A percentile compares a stretch with the other conserved stretches of the same genome.
Conservation (phyloP, 345 rosid genomes). For the Brassica cretica region DNA sequence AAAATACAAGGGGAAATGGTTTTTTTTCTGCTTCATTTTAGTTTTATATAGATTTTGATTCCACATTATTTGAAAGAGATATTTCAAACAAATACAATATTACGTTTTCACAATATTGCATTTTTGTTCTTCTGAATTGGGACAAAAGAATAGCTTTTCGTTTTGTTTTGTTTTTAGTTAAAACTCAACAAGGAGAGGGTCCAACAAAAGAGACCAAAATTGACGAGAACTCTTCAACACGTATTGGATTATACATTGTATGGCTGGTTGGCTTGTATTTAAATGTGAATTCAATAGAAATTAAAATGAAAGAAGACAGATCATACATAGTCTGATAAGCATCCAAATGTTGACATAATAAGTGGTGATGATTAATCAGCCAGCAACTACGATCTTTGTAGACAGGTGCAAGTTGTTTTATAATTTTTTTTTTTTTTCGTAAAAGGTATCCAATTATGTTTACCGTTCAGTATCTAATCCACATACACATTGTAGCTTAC, state of each 20-base stretch:
- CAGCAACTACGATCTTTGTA: not conserved
- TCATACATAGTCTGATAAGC: conserved; percentile 6
- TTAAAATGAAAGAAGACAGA: conserved; percentile 3
- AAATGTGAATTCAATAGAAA: not conserved
- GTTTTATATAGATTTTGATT: not conserved
- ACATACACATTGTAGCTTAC: not conserved
- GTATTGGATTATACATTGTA: conserved; percentile 17
- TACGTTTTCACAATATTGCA: not conserved
- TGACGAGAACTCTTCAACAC: conserved; percentile 35
- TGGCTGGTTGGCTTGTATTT: not conserved
- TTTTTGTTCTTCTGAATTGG: not conserved
- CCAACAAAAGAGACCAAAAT: conserved; percentile 16
- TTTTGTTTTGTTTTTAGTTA: not conserved
- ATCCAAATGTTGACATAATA: conserved; percentile 13
- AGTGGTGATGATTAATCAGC: not conserved
- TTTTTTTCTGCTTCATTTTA: not conserved
- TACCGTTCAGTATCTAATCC: not conserved
- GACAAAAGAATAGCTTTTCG: not conserved
- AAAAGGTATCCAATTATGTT: not conserved
- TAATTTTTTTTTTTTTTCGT: too few species aligned
- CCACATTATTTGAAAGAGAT: not conserved
- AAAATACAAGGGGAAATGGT: not conserved
- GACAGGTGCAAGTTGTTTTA: not conserved
- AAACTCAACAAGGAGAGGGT: not conserved
- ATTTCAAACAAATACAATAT: not conserved